Percentiles rank a stretch among this genome's conserved stretches.
phyloP scores from a whole-genome alignment of 192 early-diverging fungal species.

The Coemansia sp. region DNA sequence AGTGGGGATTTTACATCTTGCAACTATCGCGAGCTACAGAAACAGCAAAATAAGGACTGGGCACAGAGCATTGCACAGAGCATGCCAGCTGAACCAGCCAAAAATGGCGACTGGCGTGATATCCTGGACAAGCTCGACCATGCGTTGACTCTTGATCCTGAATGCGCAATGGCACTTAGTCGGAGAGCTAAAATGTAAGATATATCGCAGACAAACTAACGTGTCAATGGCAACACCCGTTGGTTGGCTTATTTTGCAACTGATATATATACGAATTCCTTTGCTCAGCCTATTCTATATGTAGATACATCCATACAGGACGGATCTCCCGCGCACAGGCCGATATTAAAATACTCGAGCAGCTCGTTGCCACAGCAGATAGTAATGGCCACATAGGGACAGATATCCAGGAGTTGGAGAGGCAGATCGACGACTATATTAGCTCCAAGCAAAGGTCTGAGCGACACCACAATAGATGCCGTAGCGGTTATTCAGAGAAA shows the following conservation, averaged over 20 bases:
- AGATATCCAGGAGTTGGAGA: background rate
- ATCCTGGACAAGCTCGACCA: constrained; percentile 17
- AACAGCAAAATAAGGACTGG: constrained; percentile 25
- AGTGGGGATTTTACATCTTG: background rate
- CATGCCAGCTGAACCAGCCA: constrained; percentile 1
- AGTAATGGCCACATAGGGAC: background rate
- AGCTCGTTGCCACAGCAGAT: background rate
- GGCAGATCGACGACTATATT: background rate
- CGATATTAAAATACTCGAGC: constrained; percentile 9
- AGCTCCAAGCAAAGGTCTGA: background rate
- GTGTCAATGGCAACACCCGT: too few species aligned
- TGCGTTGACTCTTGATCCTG: constrained; percentile 17
- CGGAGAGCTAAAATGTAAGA: constrained; percentile 24
- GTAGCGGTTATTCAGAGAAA: background rate
- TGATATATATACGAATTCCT: background rate
- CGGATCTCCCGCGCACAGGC: constrained; percentile 1
- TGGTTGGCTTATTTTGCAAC: background rate
- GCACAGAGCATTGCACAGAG: constrained; percentile 26
- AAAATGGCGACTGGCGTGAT: background rate
- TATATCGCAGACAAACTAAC: background rate
- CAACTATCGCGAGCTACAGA: constrained; percentile 13
- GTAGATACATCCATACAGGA: constrained; percentile 9
- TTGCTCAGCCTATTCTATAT: background rate
- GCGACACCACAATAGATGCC: constrained; percentile 8
- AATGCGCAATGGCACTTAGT: constrained; percentile 10